Conservation (phyloP, 2,329 filamentous ascomycete species). For the Akanthomyces lecanii region DNA sequence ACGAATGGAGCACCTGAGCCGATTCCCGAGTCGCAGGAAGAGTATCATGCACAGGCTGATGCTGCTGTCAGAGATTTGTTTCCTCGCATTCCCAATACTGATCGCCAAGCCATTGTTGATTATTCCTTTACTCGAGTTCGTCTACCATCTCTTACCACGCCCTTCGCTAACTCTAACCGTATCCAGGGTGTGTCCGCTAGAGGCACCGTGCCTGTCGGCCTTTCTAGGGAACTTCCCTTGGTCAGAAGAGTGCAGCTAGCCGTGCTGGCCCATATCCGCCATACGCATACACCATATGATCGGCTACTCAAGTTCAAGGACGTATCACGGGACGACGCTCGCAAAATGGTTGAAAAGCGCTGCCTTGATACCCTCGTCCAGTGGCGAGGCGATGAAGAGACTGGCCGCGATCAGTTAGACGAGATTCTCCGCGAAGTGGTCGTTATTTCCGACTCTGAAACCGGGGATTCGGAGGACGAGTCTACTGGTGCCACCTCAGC, state of each 20-base stretch:
- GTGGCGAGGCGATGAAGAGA: conserved; percentile 69
- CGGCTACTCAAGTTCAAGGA: conserved; percentile 53
- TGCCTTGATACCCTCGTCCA: conserved; percentile 64
- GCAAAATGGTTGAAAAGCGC: conserved; percentile 56
- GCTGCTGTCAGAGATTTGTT: conserved; percentile 60
- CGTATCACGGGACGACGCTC: conserved; percentile 54
- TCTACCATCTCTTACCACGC: conserved; percentile 17
- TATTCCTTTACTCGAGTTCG: conserved; percentile 60
- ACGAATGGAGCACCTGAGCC: conserved; percentile 46
- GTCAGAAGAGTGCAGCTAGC: conserved; percentile 61
- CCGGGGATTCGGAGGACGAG: conserved; percentile 37
- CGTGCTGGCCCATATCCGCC: conserved; percentile 62
- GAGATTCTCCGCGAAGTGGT: conserved; percentile 64
- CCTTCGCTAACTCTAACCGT: conserved; percentile 12
- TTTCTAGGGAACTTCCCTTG: conserved; percentile 51
- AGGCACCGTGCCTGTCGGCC: conserved; percentile 54
- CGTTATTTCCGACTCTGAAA: conserved; percentile 59
- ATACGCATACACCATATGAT: conserved; percentile 64
- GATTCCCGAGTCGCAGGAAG: conserved; percentile 54
- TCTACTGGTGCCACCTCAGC: conserved; percentile 30
- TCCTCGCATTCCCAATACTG: conserved; percentile 61
- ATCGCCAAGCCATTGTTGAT: conserved; percentile 58
- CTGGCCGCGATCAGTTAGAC: conserved; percentile 61
- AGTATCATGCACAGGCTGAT: conserved; percentile 60
- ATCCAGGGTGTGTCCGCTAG: conserved; percentile 46